Conservation (phyloP, 148 eudicot genomes). For the Bassia scoparia region DNA sequence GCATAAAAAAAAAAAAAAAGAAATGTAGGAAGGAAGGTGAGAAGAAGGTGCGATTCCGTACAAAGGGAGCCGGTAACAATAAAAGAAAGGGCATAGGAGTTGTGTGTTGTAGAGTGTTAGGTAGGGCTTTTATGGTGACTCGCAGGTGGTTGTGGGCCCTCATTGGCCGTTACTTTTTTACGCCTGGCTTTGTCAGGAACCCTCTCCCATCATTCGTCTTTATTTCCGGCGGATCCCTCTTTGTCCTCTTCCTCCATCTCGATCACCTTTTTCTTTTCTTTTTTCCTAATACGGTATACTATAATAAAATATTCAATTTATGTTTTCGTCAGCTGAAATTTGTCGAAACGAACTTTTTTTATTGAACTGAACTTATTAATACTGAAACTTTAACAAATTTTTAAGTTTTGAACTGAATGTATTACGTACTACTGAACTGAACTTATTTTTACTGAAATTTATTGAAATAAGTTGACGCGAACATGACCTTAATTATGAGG, state of each 20-base stretch:
- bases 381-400: no score
- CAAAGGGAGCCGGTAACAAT: conserved; percentile 7
- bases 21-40: conserved; percentile 10
- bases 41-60: conserved; percentile 23
- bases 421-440: no score
- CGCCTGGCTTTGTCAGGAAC: conserved; percentile 59
- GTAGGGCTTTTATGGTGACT: conserved; percentile 20
- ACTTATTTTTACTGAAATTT: no score
- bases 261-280: neutral
- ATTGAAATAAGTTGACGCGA: no score
- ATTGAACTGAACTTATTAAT: no score
- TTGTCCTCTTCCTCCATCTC: conserved; percentile 46
- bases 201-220: conserved; percentile 49
- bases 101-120: no score
- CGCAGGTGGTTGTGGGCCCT: conserved; percentile 25
- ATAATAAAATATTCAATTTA: no score
- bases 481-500: no score
- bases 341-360: no score
- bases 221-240: conserved; percentile 43
- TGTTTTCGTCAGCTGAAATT: no score
- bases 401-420: no score
- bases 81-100: conserved; percentile 13
- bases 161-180: conserved; percentile 26
- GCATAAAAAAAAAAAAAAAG: neutral
- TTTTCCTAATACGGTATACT: no score